Base-by-base conservation (phyloP, 768 basidiomycete species). In the Leccinellum albellum region DNA sequence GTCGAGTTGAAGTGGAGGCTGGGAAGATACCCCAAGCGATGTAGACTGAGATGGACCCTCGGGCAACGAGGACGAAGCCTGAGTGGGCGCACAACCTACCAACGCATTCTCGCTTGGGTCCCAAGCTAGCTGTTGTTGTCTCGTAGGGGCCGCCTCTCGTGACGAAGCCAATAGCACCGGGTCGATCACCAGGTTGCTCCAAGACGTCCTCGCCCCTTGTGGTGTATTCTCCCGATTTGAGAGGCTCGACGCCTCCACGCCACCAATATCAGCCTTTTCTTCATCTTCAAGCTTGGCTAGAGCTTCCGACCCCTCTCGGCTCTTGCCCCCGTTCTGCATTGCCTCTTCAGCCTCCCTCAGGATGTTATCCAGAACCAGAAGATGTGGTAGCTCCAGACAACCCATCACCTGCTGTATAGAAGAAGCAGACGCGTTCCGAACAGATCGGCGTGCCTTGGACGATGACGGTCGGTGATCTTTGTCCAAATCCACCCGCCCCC, bases 281-380 rank as follows among this genome's bases (percentile, higher is more conserved):
- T 56, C 52, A 37, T 66, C 53, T 56, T 46, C 49, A 37, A 31
- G 32, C 8, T 58, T 46, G 21, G 31, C 45, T 6, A 2, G 44
- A 12, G 24, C 35, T 32, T 29, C 42, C 1, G 59, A 63, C 5
- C 21, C 51, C 24, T 61, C 65, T 33, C 58, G 58, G 9, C 63
- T 59, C 26, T 47, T 46, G n/a, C 58, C 49, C 50, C 21, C 33
- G 17, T 48, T 46, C 28, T 20, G 35, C 42, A 21, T 57, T 42
- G 55, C 61, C 42, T 73, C 70, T 28, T 68, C 74, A 3, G 54
- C 63, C 3, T 71, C 72, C 26, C 72, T 63, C 28, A 78, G 45
- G 6, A 80, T 64, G 17, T 59, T 53, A 33, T 80, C 75, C 40
- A 81, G 57, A 13, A 68, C 73, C 37, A 61, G 45, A 3, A 81